Evolutionary conservation across 352 stramenopile species (phyloP).

Genomic region (Globisporangium barbulae): DNA sequence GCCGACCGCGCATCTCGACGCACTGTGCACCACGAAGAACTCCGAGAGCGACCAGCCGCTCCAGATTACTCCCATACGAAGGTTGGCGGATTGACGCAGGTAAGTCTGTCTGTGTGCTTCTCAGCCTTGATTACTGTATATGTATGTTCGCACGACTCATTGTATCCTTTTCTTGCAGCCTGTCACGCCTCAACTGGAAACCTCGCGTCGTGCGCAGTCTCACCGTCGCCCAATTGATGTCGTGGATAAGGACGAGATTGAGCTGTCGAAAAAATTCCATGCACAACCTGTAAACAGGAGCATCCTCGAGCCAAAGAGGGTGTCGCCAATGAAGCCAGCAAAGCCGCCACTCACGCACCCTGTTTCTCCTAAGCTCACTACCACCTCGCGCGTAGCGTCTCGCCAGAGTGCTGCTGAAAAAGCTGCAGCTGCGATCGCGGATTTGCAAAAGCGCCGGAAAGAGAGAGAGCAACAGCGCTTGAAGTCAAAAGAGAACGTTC

Average conservation of each 20-base stretch:
- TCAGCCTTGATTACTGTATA: not conserved
- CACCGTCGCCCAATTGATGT: conserved; percentile 56
- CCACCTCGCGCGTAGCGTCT: conserved; percentile 30
- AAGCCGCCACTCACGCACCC: conserved; percentile 42
- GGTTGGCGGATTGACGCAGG: conserved; percentile 35
- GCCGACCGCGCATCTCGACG: conserved; percentile 35
- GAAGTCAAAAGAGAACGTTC: conserved; percentile 28
- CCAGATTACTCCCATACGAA: conserved; percentile 27
- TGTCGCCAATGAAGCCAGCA: conserved; percentile 15
- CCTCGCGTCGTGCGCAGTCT: conserved; percentile 45
- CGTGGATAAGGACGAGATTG: conserved; percentile 67
- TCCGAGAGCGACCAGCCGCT: conserved; percentile 22
- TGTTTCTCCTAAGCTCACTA: conserved; percentile 40
- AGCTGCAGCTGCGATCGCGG: conserved; percentile 23
- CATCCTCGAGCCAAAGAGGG: conserved; percentile 39
- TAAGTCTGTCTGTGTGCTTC: conserved; percentile 16
- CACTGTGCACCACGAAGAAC: conserved; percentile 20
- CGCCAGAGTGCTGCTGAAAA: conserved; percentile 32
- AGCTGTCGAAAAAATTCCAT: conserved; percentile 78
- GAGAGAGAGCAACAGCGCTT: conserved; percentile 35
- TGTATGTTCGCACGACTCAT: conserved; percentile 1
- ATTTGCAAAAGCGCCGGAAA: conserved; percentile 42
- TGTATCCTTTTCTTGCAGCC: conserved; percentile 26
- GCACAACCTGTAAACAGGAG: conserved; percentile 54
- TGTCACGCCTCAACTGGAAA: conserved; percentile 66